Base-by-base conservation (phyloP, 192 early-diverging fungal genomes). In the Gonapodya prolifera region DNA sequence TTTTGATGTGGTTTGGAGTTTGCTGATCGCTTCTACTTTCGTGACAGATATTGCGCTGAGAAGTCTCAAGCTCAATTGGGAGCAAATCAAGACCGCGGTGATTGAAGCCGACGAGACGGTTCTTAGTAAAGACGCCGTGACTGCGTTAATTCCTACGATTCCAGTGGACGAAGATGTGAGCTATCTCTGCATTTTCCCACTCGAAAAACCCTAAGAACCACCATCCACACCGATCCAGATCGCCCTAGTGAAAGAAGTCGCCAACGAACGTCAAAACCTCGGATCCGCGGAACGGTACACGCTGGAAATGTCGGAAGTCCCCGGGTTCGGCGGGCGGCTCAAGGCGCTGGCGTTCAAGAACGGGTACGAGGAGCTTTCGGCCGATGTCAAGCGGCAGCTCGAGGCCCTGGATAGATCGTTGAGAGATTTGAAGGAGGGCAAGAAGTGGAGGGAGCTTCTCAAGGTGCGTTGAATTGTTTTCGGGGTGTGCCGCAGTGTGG, bases 41-140 rank as follows among this genome's bases (percentile, higher is more conserved):
- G n/a, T n/a, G n/a, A n/a, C n/a, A n/a, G n/a, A 69, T 34, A 76
- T 76, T 34, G 35, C 69, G 30, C 75, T 76, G 35, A 31, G 75
- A 28, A 34, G 35, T 17, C 35, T 76, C n/a, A 76, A 76, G 29
- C 29, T 76, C 16, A 69, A 30, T 30, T 30, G 30, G 0, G 1
- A 70, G 0, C 75, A 76, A 76, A 76, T 76, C 69, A 76, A 69
- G 69, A 34, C 33, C 13, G 75, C 75, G 35, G 31, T 76, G 30
- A 33, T 76, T 2, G 35, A 31, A 0, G 75, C 30, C 29, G 33
- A 76, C 29, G 35, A 76, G 32, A 34, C 31, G 31, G 35, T 45
- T 18, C 75, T 76, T 30, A 18, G 33, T 34, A 30, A 34, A 30
- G 75, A 30, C 35, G 30, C 69, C 29, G 30, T 76, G 35, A 31